Evolutionary conservation across 352 stramenopile genomes (phyloP), one percentile per base, ranked within the genome.

Genomic region (Peronospora tabacina): DNA sequence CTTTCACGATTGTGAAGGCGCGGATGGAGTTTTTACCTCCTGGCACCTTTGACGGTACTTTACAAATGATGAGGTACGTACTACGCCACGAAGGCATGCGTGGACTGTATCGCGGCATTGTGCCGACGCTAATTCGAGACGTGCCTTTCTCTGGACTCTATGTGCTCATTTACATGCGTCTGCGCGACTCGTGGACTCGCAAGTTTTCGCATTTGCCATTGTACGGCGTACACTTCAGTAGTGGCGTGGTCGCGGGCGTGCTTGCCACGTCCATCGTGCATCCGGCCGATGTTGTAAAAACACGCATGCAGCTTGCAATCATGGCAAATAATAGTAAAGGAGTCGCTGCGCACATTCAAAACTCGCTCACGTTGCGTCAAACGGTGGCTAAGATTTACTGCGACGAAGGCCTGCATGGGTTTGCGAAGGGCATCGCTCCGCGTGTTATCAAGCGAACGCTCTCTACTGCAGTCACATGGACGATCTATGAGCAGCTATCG

Each of bases 401-500:
- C 45, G 78, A 96, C 17, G 96, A 99, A 65, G 96, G 97, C 38
- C 44, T 63, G 29, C 58, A 63, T 0, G 96, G 94, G 36, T 97
- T 99, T 55, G 95, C 94, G 39, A 85, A 92, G 43, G 97, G 97
- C 34, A 86, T 98, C 28, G 56, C 87, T 33, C 92, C 96, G 12
- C 79, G 97, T 19, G 79, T 99, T 24, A 61, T 98, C 43, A 96
- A 97, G 42, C 95, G 98, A 49, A 97, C 96, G 33, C 92, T 98
- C 24, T 95, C 91, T n/a, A 98, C 98, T 3, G 97, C 96, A 13
- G 96, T 99, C 55, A 98, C 90, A 12, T 99, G 97, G 97, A 99
- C 96, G 10, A 97, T 97, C 41, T 99, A 99, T 74, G 96, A 99
- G 78, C 73, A 90, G 41, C 65, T 92, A 17, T 86, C 76, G 3